Evolutionary conservation across 2,329 filamentous ascomycete species (phyloP).

Genomic region (Cercospora sp.): DNA sequence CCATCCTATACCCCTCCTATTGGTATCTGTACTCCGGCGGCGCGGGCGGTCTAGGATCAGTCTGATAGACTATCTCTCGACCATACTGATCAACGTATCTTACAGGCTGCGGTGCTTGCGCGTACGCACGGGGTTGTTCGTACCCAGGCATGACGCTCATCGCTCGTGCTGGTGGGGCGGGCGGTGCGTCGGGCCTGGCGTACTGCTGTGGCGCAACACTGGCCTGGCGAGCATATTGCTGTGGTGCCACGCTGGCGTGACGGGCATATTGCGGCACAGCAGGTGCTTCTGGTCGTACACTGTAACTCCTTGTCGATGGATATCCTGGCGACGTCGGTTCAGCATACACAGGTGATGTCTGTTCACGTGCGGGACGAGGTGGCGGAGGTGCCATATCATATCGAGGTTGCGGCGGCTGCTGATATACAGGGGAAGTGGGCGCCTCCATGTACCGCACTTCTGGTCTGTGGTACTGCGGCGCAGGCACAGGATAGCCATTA

Average conservation of each 20-base stretch:
- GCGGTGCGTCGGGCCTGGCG: constrained; percentile 30
- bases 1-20: constrained; percentile 9
- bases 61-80: constrained; percentile 33
- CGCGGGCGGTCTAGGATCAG: constrained; percentile 28
- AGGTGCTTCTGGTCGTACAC: constrained; percentile 56
- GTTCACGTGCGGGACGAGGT: constrained; percentile 39
- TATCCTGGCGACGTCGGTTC: constrained; percentile 11
- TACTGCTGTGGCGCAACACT: constrained; percentile 47
- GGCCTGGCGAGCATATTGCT: constrained; percentile 41
- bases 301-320: constrained; percentile 32
- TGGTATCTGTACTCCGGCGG: constrained; percentile 34
- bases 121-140: constrained; percentile 28
- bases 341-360: constrained; percentile 30
- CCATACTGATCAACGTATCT: constrained; percentile 47
- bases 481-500: constrained; percentile 30
- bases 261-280: constrained; percentile 32
- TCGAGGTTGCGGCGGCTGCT: constrained; percentile 23
- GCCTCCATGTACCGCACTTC: constrained; percentile 28
- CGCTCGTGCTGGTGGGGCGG: constrained; percentile 32
- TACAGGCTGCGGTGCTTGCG: constrained; percentile 27
- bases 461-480: constrained; percentile 14
- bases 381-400: constrained; percentile 29
- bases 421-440: constrained; percentile 34
- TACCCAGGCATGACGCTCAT: constrained; percentile 44
- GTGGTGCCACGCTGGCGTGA: constrained; percentile 45